phyloP scores from a whole-genome alignment of 2,329 filamentous ascomycete genomes.

The Lachnellula hyalina region DNA sequence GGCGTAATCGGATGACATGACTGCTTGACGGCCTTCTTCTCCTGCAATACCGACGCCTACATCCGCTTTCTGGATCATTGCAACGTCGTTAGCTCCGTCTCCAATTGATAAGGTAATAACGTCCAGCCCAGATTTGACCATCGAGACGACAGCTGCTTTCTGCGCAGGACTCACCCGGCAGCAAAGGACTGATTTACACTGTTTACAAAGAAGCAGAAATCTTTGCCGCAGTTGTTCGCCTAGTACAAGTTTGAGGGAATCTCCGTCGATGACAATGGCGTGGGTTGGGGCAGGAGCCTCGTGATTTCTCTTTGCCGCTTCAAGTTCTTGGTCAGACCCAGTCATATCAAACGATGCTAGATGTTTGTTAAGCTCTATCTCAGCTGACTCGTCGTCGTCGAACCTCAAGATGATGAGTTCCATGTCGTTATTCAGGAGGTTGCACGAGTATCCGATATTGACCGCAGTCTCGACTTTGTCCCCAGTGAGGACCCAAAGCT shows the following conservation, averaged over 20 bases:
- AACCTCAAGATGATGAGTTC: constrained; percentile 88
- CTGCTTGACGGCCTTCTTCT: constrained; percentile 85
- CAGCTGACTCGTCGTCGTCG: constrained; percentile 66
- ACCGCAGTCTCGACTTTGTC: constrained; percentile 99
- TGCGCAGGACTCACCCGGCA: constrained; percentile 95
- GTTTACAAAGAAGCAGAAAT: constrained; percentile 91
- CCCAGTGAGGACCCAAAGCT: constrained; percentile 97
- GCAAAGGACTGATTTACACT: constrained; percentile 93
- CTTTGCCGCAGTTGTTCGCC: constrained; percentile 80
- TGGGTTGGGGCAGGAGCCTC: constrained; percentile 83
- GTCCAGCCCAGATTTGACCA: constrained; percentile 92
- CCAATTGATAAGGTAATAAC: constrained; percentile 94
- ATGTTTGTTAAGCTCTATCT: constrained; percentile 68
- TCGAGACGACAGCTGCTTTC: constrained; percentile 91
- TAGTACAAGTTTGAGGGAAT: constrained; percentile 83
- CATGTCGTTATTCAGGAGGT: constrained; percentile 96
- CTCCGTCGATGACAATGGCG: constrained; percentile 90
- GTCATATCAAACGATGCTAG: constrained; percentile 70
- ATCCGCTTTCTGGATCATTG: constrained; percentile 96
- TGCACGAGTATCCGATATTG: constrained; percentile 99
- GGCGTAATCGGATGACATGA: constrained; percentile 94
- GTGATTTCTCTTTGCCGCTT: constrained; percentile 73
- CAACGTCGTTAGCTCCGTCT: constrained; percentile 92
- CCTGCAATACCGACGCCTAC: constrained; percentile 95
- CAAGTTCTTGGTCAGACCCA: constrained; percentile 80